A percentile compares a stretch with the other conserved stretches of the same genome.
Conservation (phyloP, 1,284 basidiomycete genomes). For the Kwoniella shivajii region DNA sequence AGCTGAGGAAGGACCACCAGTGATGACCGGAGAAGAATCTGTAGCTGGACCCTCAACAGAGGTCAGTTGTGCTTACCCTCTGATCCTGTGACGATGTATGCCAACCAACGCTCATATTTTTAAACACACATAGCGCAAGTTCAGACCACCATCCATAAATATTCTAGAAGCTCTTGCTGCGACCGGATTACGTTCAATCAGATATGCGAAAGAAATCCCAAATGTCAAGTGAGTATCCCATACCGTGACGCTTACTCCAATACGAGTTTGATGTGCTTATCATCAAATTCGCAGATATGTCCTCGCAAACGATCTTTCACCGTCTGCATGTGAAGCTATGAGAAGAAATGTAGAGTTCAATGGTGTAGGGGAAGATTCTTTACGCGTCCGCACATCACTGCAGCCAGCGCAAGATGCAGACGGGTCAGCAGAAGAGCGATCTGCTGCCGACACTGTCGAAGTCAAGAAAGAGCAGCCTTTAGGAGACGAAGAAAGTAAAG, state of each 20-base stretch:
- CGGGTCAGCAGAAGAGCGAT: constrained; percentile 16
- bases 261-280: neutral
- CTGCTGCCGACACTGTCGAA: neutral
- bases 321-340: constrained; percentile 83
- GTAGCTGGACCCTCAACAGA: constrained; percentile 30
- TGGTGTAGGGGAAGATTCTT: constrained; percentile 60
- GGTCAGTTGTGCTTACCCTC: neutral
- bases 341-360: constrained; percentile 87
- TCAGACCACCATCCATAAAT: constrained; percentile 67
- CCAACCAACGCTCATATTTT: neutral
- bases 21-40: constrained; percentile 13
- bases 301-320: constrained; percentile 90
- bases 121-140: constrained; percentile 10
- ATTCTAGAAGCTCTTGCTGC: constrained; percentile 95
- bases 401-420: constrained; percentile 24
- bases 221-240: constrained; percentile 67
- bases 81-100: neutral
- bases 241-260: neutral
- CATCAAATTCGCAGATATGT: constrained; percentile 64
- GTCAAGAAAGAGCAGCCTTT: constrained; percentile 17
- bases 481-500: constrained; percentile 27
- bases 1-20: constrained; percentile 18
- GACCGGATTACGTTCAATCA: constrained; percentile 91
- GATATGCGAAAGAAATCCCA: constrained; percentile 97
- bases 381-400: neutral